phyloP scores from a whole-genome alignment of 78 protist species.

The Dictyostelium intermedium region DNA sequence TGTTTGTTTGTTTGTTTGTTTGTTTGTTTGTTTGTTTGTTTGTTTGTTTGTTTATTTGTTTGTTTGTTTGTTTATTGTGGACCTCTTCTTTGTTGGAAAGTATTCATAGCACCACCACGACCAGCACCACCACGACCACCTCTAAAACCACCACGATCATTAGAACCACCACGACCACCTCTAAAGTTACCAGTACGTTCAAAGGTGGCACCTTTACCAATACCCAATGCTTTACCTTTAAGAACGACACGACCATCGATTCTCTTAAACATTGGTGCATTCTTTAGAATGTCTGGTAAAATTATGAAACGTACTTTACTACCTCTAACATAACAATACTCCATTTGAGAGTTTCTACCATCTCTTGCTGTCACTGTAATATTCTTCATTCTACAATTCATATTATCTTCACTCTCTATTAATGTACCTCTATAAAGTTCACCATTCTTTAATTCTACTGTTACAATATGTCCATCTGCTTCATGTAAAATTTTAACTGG shows the following conservation, averaged over 20 bases:
- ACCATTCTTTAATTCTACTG: constrained; percentile 93
- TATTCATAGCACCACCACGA: background rate
- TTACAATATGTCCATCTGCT: constrained; percentile 94
- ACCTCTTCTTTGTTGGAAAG: constrained; percentile 46
- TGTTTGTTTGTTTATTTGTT: background rate
- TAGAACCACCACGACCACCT: constrained; percentile 27
- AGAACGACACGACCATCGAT: constrained; percentile 60
- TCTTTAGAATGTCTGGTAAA: constrained; percentile 96
- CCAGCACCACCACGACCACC: constrained; percentile 17
- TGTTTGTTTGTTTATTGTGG: background rate
- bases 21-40: background rate
- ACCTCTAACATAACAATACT: constrained; percentile 94
- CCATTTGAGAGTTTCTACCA: constrained; percentile 61
- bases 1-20: too few species aligned
- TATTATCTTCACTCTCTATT: constrained; percentile 96
- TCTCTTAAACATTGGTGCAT: constrained; percentile 98
- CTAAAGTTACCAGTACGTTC: background rate
- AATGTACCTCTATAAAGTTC: constrained; percentile 93
- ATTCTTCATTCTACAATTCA: constrained; percentile 92
- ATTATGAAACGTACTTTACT: constrained; percentile 92
- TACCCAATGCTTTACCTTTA: constrained; percentile 59
- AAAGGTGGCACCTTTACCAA: constrained; percentile 20
- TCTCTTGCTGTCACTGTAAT: constrained; percentile 87
- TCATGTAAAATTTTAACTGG: constrained; percentile 98
- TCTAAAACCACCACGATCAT: constrained; percentile 38